A percentile compares a stretch with the other conserved stretches of the same genome.
phyloP scores from a whole-genome alignment of 1,139 yeast genomes.

The Zygoascus sp. region DNA sequence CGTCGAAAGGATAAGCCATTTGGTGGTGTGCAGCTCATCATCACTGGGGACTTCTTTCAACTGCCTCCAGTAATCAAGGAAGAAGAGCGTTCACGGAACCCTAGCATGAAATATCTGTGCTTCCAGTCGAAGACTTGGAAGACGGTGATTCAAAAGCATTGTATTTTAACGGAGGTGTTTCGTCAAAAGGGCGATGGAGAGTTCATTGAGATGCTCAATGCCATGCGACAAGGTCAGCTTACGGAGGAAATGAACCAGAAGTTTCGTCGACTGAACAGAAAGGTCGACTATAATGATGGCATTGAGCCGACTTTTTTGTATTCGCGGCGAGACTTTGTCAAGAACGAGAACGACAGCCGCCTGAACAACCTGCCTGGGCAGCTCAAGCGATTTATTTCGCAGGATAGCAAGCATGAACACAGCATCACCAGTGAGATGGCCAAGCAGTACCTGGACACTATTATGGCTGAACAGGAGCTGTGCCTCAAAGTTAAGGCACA shows the following conservation, averaged over 20 bases:
- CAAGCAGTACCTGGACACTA: conserved; percentile 36
- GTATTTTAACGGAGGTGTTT: conserved; percentile 72
- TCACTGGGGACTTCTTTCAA: conserved; percentile 84
- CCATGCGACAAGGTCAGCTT: conserved; percentile 63
- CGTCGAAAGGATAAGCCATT: conserved; percentile 37
- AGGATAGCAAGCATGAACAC: conserved; percentile 39
- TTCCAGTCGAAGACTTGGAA: conserved; percentile 80
- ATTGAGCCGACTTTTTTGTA: conserved; percentile 76
- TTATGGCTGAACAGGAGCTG: conserved; percentile 46
- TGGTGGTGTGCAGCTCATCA: conserved; percentile 76
- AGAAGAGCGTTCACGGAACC: conserved; percentile 3
- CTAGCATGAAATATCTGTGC: conserved; percentile 45
- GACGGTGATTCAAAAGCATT: conserved; percentile 53
- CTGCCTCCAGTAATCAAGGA: conserved; percentile 63
- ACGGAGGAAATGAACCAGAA: conserved; percentile 42
- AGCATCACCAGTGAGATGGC: not conserved
- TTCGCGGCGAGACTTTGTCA: conserved; percentile 73
- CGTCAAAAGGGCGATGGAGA: conserved; percentile 81
- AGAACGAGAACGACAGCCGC: conserved; percentile 56
- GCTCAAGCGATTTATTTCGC: conserved; percentile 41
- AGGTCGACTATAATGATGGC: conserved; percentile 61
- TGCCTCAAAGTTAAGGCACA: conserved; percentile 56
- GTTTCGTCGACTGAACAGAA: conserved; percentile 49
- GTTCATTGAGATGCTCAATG: conserved; percentile 68
- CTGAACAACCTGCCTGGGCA: conserved; percentile 45